Conservation (phyloP, 192 early-diverging fungal genomes). For the Kickxella alabastrina region DNA sequence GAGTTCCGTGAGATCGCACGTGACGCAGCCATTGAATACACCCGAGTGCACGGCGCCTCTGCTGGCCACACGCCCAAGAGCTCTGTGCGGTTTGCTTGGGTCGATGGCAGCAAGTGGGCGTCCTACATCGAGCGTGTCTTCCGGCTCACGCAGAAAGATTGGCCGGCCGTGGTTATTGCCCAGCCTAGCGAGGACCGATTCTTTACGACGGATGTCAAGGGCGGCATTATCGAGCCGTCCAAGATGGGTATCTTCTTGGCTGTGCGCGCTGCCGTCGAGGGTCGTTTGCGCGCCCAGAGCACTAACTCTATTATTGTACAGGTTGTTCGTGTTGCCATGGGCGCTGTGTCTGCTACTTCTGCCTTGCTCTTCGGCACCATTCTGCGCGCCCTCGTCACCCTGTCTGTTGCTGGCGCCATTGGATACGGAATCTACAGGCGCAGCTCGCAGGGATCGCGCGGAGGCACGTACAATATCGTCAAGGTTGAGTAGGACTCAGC, state of each 20-base stretch:
- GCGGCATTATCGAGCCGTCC: conserved; percentile 27
- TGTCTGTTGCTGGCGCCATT: conserved; percentile 11
- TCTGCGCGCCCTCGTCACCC: conserved; percentile 19
- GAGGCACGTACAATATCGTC: conserved; percentile 21
- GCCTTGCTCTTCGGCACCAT: conserved; percentile 26
- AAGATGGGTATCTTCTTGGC: conserved; percentile 42
- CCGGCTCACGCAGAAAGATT: conserved; percentile 23
- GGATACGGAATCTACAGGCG: conserved; percentile 21
- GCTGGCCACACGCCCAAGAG: conserved; percentile 1
- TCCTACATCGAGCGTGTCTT: conserved; percentile 59
- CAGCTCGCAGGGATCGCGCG: conserved; percentile 2
- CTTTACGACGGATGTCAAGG: conserved; percentile 25
- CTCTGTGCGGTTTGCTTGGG: conserved; percentile 58
- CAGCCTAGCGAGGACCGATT: conserved; percentile 48
- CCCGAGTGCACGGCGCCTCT: neutral
- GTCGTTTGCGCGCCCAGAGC: conserved; percentile 26
- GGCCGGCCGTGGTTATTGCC: conserved; percentile 54
- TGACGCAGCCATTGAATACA: conserved; percentile 28
- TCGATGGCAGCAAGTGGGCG: conserved; percentile 60
- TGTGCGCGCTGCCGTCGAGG: conserved; percentile 40
- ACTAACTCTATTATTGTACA: conserved; percentile 40
- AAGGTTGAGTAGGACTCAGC: conserved; percentile 26
- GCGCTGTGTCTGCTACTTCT: conserved; percentile 11
- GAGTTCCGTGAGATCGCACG: conserved; percentile 17
- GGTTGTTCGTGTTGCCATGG: conserved; percentile 3